Conservation (phyloP, 345 rosid species). For the Crucihimalaya himalaica region DNA sequence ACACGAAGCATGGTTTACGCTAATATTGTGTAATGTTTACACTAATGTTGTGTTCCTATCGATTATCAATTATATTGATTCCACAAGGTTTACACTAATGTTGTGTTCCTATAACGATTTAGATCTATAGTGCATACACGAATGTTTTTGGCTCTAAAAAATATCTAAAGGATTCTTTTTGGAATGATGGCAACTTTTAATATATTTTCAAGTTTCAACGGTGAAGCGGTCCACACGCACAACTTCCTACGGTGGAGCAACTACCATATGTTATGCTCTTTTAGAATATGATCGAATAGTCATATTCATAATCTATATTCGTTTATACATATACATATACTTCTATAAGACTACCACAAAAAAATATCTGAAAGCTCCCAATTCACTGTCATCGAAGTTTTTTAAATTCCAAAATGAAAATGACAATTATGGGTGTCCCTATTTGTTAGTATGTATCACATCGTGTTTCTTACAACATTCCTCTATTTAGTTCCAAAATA, state of each 20-base stretch:
- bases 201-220: conserved; percentile 41
- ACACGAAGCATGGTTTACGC: no score
- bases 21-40: no score
- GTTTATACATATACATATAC: not conserved
- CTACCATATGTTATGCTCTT: conserved; percentile 35
- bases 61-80: not conserved
- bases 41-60: no score
- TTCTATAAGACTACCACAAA: not conserved
- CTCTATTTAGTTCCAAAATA: conserved; percentile 14
- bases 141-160: conserved; percentile 3
- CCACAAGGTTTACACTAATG: conserved; percentile 15
- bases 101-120: not conserved
- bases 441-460: not conserved
- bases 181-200: conserved; percentile 31
- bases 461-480: conserved; percentile 17
- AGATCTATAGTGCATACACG: conserved; percentile 14
- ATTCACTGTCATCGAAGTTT: not conserved
- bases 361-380: conserved; percentile 23
- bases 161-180: conserved; percentile 31
- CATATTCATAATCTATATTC: not conserved
- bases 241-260: conserved; percentile 44
- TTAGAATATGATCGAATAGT: conserved; percentile 36
- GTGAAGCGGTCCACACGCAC: conserved; percentile 45
- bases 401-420: not conserved
- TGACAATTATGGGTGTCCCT: not conserved